These are phyloP conservation scores for Capronia americana DNA, from an alignment of 2,329 filamentous ascomycete genomes.

Conservation along the genomic window DNA sequence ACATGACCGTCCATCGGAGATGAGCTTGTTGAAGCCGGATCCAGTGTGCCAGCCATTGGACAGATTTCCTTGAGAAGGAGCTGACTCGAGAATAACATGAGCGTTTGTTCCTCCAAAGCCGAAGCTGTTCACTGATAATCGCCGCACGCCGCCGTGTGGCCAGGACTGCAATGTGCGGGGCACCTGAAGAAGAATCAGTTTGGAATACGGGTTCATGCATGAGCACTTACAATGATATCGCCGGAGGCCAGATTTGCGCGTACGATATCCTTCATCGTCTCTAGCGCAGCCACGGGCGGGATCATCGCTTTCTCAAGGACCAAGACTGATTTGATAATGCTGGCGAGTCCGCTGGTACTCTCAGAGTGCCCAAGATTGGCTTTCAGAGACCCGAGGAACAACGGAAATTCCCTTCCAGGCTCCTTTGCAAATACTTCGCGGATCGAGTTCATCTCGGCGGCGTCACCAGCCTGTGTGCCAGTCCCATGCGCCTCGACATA, in stretches of 20 bases:
- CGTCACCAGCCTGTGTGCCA: constrained; percentile 47
- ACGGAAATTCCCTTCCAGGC: not conserved
- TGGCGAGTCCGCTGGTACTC: not conserved
- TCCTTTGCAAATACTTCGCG: not conserved
- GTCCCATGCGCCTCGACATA: constrained; percentile 46
- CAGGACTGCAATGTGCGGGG: constrained; percentile 15
- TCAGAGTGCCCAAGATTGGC: not conserved
- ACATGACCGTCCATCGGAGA: no score
- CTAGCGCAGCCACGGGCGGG: not conserved
- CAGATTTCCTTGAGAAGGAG: not conserved
- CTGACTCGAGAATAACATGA: constrained; percentile 31
- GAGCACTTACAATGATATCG: no score
- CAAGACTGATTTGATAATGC: not conserved
- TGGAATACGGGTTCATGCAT: not conserved
- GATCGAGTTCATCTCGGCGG: constrained; percentile 36
- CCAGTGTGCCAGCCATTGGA: not conserved
- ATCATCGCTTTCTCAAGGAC: not conserved
- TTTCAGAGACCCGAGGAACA: not conserved
- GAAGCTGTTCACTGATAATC: constrained; percentile 44
- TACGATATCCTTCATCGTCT: no score
- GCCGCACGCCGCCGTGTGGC: constrained; percentile 34
- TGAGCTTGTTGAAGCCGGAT: not conserved
- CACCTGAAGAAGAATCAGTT: not conserved
- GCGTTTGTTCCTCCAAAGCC: constrained; percentile 49
- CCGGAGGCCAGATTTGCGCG: no score